These are phyloP conservation scores for Onygena corvina DNA, from an alignment of 2,329 filamentous ascomycete genomes.

Conservation along the genomic window DNA sequence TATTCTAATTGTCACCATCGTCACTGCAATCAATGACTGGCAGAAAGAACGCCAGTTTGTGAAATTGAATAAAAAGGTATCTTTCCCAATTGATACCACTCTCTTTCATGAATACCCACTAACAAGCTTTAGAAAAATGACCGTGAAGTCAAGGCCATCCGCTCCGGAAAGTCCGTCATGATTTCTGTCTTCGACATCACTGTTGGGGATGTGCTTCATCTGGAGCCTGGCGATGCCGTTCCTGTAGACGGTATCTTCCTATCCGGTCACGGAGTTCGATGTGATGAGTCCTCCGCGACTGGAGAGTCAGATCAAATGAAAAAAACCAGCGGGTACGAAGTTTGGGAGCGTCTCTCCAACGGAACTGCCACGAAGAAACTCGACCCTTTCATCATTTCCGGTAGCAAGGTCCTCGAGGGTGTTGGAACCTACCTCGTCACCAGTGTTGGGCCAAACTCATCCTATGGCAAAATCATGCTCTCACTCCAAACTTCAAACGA, in stretches of 20 bases:
- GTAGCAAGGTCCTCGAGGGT: conserved; percentile 63
- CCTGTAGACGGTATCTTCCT: conserved; percentile 61
- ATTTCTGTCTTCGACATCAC: conserved; percentile 55
- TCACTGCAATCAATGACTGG: conserved; percentile 55
- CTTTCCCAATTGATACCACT: conserved; percentile 9
- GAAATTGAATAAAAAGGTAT: conserved; percentile 44
- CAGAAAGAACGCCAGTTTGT: conserved; percentile 56
- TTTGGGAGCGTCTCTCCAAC: conserved; percentile 44
- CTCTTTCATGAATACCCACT: conserved; percentile 8
- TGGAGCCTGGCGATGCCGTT: conserved; percentile 58
- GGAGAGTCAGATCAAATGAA: conserved; percentile 62
- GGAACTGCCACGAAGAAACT: conserved; percentile 44
- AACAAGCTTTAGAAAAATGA: conserved; percentile 45
- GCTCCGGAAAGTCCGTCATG: conserved; percentile 52
- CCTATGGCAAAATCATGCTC: conserved; percentile 64
- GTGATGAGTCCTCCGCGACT: conserved; percentile 61
- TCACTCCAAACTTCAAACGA: conserved; percentile 61
- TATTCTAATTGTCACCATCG: conserved; percentile 52
- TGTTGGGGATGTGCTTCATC: conserved; percentile 57
- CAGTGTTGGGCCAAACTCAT: conserved; percentile 60
- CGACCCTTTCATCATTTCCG: conserved; percentile 69
- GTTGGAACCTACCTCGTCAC: conserved; percentile 64
- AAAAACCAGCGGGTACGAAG: conserved; percentile 51
- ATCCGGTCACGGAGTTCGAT: conserved; percentile 53
- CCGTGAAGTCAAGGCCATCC: conserved; percentile 53